Base-by-base conservation (phyloP, 495 filamentous ascomycete genomes). In the Penicillium parvum region DNA sequence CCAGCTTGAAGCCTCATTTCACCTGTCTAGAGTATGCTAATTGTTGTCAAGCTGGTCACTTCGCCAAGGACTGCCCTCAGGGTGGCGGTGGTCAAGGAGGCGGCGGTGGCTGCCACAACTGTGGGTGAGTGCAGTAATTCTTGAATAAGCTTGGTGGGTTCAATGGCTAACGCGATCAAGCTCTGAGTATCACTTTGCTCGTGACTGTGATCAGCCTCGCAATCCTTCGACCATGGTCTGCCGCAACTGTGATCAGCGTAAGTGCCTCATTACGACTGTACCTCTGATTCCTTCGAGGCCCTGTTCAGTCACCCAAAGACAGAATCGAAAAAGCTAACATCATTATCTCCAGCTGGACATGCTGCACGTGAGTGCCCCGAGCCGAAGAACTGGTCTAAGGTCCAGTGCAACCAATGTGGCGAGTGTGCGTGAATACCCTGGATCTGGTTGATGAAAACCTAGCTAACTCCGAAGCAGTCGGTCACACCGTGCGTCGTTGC, bases 11-110 rank as follows among this genome's bases (percentile, higher is more conserved):
- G 28, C 7, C 5, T 5, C 0, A 11, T 37, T 16, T n/a, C 16
- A 12, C 14, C 23, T 17, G 22, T 37, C 8, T 33, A 30, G 28
- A 28, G 43, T 54, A 32, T 29, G 32, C 21, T 43, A 52, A 44
- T 30, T 45, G 5, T 35, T 14, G 18, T 48, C 22, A 18, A 89
- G 84, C 75, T 39, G 90, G 90, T 4, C 91, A 96, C 50, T 92
- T 90, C 62, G 78, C 85, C 3, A 78, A 78, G 43, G 88, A 95
- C 48, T 96, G 91, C 54, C 88, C 87, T 21, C 71, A 79, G 49
- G 68, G 57, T 14, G 59, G 65, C 28, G 68, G 68, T 16, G 35
- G 53, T n/a, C n/a, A n/a, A n/a, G n/a, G n/a, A n/a, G 33, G 29
- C 7, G 63, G 73, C 33, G 64, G 66, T 16, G 73, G 66, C 28